A percentile compares a stretch with the other conserved stretches of the same genome.
Evolutionary conservation across 495 filamentous ascomycete species (phyloP).

Genomic region (Viridothelium virens): DNA sequence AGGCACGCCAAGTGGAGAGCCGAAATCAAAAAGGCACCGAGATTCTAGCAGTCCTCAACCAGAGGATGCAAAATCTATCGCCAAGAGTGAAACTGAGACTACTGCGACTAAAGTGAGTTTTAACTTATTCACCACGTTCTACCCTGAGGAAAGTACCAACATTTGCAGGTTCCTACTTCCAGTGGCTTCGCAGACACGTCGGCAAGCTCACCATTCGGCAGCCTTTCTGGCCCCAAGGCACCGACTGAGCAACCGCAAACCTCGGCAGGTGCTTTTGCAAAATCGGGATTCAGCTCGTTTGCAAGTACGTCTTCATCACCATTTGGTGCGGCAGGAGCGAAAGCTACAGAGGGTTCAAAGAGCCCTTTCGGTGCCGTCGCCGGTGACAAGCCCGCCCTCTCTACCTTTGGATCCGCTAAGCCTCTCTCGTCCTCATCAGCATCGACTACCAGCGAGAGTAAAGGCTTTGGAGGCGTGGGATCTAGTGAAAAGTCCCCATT

Average conservation of each 20-base stretch:
- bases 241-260: slow-evolving; percentile 27
- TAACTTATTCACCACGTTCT: not conserved
- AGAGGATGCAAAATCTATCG: slow-evolving; percentile 15
- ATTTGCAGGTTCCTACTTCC: slow-evolving; percentile 35
- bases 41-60: slow-evolving; percentile 21
- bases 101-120: not conserved
- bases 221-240: slow-evolving; percentile 23
- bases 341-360: slow-evolving; percentile 30
- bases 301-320: slow-evolving; percentile 43
- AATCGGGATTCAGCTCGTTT: slow-evolving; percentile 46
- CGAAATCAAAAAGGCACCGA: slow-evolving; percentile 25
- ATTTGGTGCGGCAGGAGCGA: slow-evolving; percentile 44
- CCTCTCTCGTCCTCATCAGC: not conserved
- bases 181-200: slow-evolving; percentile 47
- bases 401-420: slow-evolving; percentile 8
- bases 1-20: slow-evolving; percentile 19
- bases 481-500: slow-evolving; percentile 1
- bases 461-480: not conserved
- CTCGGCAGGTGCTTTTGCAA: slow-evolving; percentile 48
- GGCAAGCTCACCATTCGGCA: slow-evolving; percentile 30
- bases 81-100: slow-evolving; percentile 14
- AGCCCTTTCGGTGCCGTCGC: slow-evolving; percentile 23
- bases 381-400: slow-evolving; percentile 20
- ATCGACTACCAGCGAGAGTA: not conserved
- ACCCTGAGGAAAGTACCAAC: not conserved